Evolutionary conservation across 495 filamentous ascomycete genomes (phyloP), one percentile per base, ranked within the genome.

Genomic region (Astrothelium subdiscretum): DNA sequence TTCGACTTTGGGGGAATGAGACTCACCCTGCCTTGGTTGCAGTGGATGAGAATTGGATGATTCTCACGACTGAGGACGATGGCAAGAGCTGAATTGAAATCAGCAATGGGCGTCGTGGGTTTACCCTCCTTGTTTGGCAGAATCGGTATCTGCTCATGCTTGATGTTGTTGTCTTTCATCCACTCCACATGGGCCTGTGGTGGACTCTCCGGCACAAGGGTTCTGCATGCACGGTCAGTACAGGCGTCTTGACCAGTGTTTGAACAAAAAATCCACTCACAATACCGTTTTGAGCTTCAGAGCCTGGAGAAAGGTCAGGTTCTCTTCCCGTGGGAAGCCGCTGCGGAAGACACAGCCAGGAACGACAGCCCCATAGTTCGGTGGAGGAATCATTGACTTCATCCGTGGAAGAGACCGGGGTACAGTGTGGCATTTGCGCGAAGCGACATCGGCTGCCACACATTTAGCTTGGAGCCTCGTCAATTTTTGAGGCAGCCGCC

Each of bases 21-120:
- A 54, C 77, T 62, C 75, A 88, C 86, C 77, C 87, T 91, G 63
- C 90, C 90, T 67, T 94, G 90, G 67, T 95, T 95, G 75, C 90
- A 95, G 67, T 95, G 90, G 32, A 95, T 83, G 40, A 94, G 76
- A 0, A 95, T 67, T 0, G 90, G 90, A 62, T 91, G 83, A 61
- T 90, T 89, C 13, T 76, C 69, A 6, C 77, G 74, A 68, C 91
- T 78, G 38, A 89, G 74, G 29, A 91, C 77, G 54, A 91, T 71
- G 2, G 79, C 71, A 15, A 92, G 75, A 51, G 88, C 85, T 11
- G 78, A 74, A 61, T 77, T 76, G 74, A 95, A 86, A 2, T 81
- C 79, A 26, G 75, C 70, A n/a, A 81, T 69, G 0, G 86, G 81
- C 20, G 89, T 76, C 5, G 63, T 67, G 38, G 76, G 63, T 1